Evolutionary conservation across 1,139 yeast genomes (phyloP).

Genomic region (Geotrichum carabidarum): DNA sequence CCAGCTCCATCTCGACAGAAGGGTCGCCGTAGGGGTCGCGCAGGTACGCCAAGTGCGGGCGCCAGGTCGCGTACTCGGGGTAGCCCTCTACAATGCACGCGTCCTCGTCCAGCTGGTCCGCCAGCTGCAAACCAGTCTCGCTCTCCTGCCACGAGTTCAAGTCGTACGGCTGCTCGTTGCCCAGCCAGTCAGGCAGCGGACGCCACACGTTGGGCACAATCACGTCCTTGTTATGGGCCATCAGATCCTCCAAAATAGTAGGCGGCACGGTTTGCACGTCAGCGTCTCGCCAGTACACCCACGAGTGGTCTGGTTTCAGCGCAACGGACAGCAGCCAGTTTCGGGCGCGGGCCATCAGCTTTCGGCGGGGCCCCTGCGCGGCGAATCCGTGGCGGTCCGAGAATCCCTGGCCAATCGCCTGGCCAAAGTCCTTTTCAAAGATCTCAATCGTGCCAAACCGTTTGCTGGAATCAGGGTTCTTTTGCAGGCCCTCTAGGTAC

Average conservation of each 20-base stretch:
- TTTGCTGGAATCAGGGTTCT: constrained; percentile 51
- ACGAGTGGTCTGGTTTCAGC: constrained; percentile 61
- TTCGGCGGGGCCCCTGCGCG: constrained; percentile 70
- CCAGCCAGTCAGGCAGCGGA: constrained; percentile 85
- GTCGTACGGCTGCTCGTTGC: constrained; percentile 85
- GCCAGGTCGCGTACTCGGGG: constrained; percentile 88
- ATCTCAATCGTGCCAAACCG: constrained; percentile 59
- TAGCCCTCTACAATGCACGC: constrained; percentile 93
- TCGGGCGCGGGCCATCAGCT: constrained; percentile 68
- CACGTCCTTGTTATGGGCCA: constrained; percentile 61
- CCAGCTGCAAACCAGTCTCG: constrained; percentile 75
- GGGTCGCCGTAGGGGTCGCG: constrained; percentile 85
- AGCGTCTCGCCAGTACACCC: constrained; percentile 80
- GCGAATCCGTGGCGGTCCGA: constrained; percentile 71
- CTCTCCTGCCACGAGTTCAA: constrained; percentile 88
- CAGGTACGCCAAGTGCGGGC: constrained; percentile 83
- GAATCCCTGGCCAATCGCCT: constrained; percentile 74
- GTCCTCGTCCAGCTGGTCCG: constrained; percentile 72
- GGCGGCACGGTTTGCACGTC: constrained; percentile 63
- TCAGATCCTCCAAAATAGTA: constrained; percentile 57
- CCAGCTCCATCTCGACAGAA: constrained; percentile 79
- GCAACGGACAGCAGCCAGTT: constrained; percentile 65
- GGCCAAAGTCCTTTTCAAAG: constrained; percentile 61
- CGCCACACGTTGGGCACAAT: constrained; percentile 90
- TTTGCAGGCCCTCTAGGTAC: constrained; percentile 47